These are phyloP conservation scores for Chlorella ohadii DNA, from an alignment of 139 green algal species.

Conservation along the genomic window DNA sequence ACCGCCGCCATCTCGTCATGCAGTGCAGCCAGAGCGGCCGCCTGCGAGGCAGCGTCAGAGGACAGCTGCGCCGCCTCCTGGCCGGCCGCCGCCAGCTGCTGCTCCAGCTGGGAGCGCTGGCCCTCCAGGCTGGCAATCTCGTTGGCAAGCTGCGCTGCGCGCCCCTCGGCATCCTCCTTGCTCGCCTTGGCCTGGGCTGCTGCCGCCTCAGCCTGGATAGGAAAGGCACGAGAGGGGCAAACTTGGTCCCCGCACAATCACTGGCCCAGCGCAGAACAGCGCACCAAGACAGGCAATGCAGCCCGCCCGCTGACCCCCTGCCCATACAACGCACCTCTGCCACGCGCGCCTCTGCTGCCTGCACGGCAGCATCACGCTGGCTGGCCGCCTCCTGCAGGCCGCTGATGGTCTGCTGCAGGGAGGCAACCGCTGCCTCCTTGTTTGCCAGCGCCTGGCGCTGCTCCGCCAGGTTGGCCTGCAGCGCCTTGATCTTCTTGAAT, in stretches of 20 bases:
- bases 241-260: too few species aligned
- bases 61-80: neutral
- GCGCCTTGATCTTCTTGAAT: constrained; percentile 35
- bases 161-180: neutral
- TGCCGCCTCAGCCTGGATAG: constrained; percentile 1
- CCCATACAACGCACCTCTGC: constrained; percentile 2
- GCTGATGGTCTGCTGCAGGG: constrained; percentile 1
- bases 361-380: neutral
- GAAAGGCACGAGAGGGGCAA: too few species aligned
- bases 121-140: neutral
- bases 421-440: neutral
- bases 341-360: neutral
- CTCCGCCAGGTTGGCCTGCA: constrained; percentile 18
- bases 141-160: neutral
- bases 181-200: neutral
- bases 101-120: constrained; percentile 2
- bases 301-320: too few species aligned
- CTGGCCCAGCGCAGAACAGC: too few species aligned
- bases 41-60: neutral
- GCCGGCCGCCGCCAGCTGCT: neutral
- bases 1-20: neutral
- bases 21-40: neutral
- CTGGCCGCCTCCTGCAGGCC: neutral
- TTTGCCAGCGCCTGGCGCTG: neutral
- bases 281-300: too few species aligned